These are phyloP conservation scores for Malus sieversii DNA, from an alignment of 306 rosid species.

Conservation along the genomic window DNA sequence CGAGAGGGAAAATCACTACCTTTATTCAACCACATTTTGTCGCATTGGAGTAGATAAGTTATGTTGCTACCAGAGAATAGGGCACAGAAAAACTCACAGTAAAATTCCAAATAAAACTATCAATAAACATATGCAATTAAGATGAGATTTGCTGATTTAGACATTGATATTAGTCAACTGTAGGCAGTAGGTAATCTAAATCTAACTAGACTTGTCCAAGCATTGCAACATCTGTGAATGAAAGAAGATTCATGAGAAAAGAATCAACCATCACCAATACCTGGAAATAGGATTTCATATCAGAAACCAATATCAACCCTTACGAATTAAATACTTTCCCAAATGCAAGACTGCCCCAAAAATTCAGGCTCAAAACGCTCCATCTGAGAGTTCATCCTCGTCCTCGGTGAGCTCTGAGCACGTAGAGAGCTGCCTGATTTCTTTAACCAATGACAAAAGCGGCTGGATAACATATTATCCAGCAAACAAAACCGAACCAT, in stretches of 20 bases:
- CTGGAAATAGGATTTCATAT: background rate
- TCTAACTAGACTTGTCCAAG: background rate
- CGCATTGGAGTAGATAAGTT: no score
- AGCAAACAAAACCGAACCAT: slow-evolving; percentile 31
- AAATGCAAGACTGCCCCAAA: slow-evolving; percentile 56
- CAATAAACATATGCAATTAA: no score
- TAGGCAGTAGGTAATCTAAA: no score
- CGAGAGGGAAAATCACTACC: no score
- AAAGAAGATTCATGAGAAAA: background rate
- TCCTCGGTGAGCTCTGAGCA: slow-evolving; percentile 16
- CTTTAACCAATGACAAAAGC: slow-evolving; percentile 14
- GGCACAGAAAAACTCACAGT: background rate
- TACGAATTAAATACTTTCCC: slow-evolving; percentile 13
- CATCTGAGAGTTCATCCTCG: slow-evolving; percentile 17
- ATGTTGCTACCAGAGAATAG: no score
- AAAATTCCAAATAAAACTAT: background rate
- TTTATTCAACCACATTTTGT: no score
- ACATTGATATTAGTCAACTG: background rate
- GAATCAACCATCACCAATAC: background rate
- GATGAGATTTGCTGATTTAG: background rate
- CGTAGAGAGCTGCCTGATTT: slow-evolving; percentile 11
- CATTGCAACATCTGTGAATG: background rate
- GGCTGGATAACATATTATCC: slow-evolving; percentile 7
- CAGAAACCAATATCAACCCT: background rate
- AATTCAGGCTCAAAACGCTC: slow-evolving; percentile 45